Percentiles rank a stretch among this genome's conserved stretches.
Evolutionary conservation across 106 monocot genomes (phyloP).

Genomic region (Allium fistulosum): DNA sequence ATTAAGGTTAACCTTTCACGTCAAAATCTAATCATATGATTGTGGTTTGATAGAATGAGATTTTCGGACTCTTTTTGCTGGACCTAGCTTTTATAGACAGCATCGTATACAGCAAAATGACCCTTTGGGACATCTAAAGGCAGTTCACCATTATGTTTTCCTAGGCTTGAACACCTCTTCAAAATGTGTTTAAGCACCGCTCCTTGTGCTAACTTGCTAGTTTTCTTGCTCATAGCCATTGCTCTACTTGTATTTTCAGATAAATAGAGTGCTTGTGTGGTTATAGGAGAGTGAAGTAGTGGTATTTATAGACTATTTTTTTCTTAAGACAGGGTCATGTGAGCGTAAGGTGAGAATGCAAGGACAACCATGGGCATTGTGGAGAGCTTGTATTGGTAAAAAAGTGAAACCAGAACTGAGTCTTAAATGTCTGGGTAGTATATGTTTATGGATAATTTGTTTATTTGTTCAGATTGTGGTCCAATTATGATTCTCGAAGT

Average conservation of each 20-base stretch:
- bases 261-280: not conserved
- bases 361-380: conserved; percentile 8
- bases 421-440: too few relatives aligned
- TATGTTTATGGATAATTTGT: too few relatives aligned
- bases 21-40: too few relatives aligned
- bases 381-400: not conserved
- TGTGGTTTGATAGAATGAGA: too few relatives aligned
- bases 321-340: conserved; percentile 7
- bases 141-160: conserved; percentile 5
- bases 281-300: not conserved
- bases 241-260: not conserved
- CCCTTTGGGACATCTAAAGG: conserved; percentile 50
- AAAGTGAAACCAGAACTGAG: not conserved
- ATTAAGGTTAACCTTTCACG: too few relatives aligned
- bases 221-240: conserved; percentile 37
- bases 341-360: not conserved
- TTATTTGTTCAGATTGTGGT: not conserved
- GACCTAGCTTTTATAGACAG: too few relatives aligned
- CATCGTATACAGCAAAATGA: conserved; percentile 48
- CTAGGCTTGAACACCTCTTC: conserved; percentile 48
- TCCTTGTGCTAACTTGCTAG: conserved; percentile 16
- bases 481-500: too few relatives aligned
- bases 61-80: too few relatives aligned
- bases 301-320: not conserved
- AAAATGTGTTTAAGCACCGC: conserved; percentile 30